Base-by-base conservation (phyloP, 1,284 basidiomycete species). In the Termitomyces sp. region DNA sequence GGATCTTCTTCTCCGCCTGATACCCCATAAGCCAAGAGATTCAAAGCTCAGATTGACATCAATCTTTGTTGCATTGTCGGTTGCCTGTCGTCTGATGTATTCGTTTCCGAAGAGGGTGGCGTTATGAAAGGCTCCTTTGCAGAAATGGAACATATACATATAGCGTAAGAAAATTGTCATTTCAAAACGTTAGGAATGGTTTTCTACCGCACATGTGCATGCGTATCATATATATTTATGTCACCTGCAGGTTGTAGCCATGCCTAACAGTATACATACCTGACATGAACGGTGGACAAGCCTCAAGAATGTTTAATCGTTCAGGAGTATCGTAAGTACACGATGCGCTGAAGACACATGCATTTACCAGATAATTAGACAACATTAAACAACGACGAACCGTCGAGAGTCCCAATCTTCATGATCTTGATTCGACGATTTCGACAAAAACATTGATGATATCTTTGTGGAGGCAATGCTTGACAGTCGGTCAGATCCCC, bases 351-450 rank as follows among this genome's bases (percentile, higher is more conserved):
- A 19, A 38, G 36, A 40, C 19, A 12, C 4, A 4, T 3, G 9
- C 9, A 15, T 3, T 17, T 24, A 24, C 24, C 24, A 24, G 24
- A 24, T 17, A 43, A 47, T 15, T 50, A 42, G 15, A 36, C 58
- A 4, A 53, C 8, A 34, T 34, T 8, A 15, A 12, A 26, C 7
- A 5, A 48, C 19, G n/a, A n/a, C 6, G 47, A 58, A 28, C 53
- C 53, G n/a, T 63, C 41, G 57, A 55, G 17, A 62, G 55, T 33
- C 61, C 59, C 26, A 21, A 36, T 28, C 48, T 65, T 19, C 54
- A 44, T 26, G 64, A 67, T 33, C 55, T 56, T 2, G 54, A 58
- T 58, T 61, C 19, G 58, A 57, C 13, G 56, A 58, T 13, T 57
- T 55, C 15, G 53, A 50, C 10, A 34, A 9, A 15, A 21, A 50